A percentile compares a stretch with the other conserved stretches of the same genome.
Evolutionary conservation across 2,329 filamentous ascomycete genomes (phyloP).

Genomic region (Chaetomium olivaceum): DNA sequence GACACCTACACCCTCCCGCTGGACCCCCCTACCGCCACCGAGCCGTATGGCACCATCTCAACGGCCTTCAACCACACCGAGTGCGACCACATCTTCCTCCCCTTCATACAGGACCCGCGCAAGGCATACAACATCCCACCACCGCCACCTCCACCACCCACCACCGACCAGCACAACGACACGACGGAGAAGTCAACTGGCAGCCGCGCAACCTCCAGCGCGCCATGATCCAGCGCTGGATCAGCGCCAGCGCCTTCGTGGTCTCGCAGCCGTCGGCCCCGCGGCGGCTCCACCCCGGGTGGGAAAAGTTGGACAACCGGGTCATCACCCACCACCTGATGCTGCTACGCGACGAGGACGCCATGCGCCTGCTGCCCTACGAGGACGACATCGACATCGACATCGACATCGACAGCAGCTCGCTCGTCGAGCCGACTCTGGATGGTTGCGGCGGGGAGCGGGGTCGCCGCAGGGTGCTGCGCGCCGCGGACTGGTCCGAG

Average conservation of each 20-base stretch:
- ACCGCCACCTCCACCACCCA: neutral
- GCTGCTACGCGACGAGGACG: constrained; percentile 5
- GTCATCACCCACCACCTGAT: neutral
- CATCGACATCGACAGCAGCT: too few species aligned
- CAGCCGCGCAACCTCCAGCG: neutral
- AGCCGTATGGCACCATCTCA: neutral
- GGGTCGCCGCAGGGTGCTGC: too few species aligned
- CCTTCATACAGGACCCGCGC: constrained; percentile 10
- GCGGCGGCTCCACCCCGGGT: neutral
- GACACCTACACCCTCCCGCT: constrained; percentile 20
- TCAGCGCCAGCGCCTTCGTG: neutral
- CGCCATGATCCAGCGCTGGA: constrained; percentile 15
- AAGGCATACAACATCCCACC: too few species aligned
- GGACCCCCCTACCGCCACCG: neutral
- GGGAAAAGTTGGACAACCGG: neutral
- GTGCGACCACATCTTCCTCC: constrained; percentile 1
- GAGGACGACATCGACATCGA: constrained; percentile 13
- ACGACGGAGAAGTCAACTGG: too few species aligned
- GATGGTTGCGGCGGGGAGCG: neutral
- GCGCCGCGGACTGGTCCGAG: constrained; percentile 2
- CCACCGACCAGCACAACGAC: too few species aligned
- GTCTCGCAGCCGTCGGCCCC: neutral
- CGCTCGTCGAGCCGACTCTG: neutral
- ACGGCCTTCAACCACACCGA: constrained; percentile 15
- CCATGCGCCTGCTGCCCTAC: constrained; percentile 11